Conservation (phyloP, 2,329 filamentous ascomycete species). For the Colletotrichum incanum region DNA sequence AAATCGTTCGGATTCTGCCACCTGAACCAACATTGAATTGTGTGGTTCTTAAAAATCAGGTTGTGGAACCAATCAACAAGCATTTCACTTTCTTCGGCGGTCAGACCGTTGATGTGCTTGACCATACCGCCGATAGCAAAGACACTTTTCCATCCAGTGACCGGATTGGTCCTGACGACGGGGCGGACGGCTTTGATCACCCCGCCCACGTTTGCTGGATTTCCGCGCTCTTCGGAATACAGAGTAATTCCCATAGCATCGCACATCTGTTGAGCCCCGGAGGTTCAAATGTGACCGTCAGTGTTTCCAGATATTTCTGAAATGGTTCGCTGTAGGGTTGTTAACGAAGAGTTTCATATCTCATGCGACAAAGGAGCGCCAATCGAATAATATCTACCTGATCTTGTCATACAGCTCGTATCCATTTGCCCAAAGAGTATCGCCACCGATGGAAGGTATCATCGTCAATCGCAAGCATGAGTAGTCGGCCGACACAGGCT, state of each 20-base stretch:
- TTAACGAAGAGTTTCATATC: not conserved
- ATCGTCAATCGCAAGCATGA: slow-evolving; percentile 70
- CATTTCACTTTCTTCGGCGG: slow-evolving; percentile 66
- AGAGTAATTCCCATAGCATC: slow-evolving; percentile 56
- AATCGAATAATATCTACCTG: not conserved
- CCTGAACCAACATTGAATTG: slow-evolving; percentile 68
- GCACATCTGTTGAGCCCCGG: slow-evolving; percentile 51
- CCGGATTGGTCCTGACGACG: slow-evolving; percentile 72
- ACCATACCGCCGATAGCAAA: slow-evolving; percentile 67
- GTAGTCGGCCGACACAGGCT: slow-evolving; percentile 73
- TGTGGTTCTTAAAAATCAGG: slow-evolving; percentile 68
- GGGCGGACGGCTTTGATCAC: slow-evolving; percentile 67
- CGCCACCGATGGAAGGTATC: slow-evolving; percentile 69
- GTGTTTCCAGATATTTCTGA: slow-evolving; percentile 61
- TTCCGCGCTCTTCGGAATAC: slow-evolving; percentile 59
- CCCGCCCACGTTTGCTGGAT: slow-evolving; percentile 69
- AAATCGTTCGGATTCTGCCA: slow-evolving; percentile 66
- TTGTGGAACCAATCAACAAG: slow-evolving; percentile 64
- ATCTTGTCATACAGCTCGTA: slow-evolving; percentile 74
- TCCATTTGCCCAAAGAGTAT: slow-evolving; percentile 75
- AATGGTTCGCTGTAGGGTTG: slow-evolving; percentile 59
- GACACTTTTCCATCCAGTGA: slow-evolving; percentile 71
- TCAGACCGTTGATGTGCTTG: slow-evolving; percentile 68
- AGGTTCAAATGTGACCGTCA: slow-evolving; percentile 59
- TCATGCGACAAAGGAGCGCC: too few species aligned